Percentiles rank a stretch among this genome's conserved stretches.
These are phyloP conservation scores for Ceratocystis destructans DNA, from an alignment of 2,329 filamentous ascomycete genomes.

Conservation along the genomic window DNA sequence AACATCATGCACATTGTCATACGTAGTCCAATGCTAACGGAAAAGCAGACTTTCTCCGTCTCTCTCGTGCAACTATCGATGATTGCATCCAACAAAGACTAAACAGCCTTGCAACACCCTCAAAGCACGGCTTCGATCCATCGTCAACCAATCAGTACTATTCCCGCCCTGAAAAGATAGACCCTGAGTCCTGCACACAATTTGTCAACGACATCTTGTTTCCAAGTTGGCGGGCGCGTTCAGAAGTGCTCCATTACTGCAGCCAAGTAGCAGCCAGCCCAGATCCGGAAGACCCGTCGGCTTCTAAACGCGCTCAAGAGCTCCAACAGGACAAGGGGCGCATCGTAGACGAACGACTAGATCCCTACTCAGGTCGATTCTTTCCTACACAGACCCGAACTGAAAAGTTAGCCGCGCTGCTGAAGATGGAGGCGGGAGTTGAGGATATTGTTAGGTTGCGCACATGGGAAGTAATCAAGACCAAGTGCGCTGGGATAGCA, in stretches of 20 bases:
- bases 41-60: constrained; percentile 66
- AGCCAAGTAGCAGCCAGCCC: constrained; percentile 73
- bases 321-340: constrained; percentile 55
- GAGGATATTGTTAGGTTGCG: constrained; percentile 67
- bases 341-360: constrained; percentile 73
- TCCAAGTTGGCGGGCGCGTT: constrained; percentile 72
- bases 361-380: constrained; percentile 79
- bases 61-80: constrained; percentile 74
- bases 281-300: constrained; percentile 75
- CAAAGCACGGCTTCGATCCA: constrained; percentile 61
- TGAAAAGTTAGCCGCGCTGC: constrained; percentile 57
- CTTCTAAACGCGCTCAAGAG: constrained; percentile 54
- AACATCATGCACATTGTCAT: neutral
- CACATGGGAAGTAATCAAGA: constrained; percentile 66
- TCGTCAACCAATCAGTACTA: constrained; percentile 50
- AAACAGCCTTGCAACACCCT: constrained; percentile 72
- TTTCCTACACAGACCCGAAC: constrained; percentile 69
- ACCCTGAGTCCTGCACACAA: constrained; percentile 45
- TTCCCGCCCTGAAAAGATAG: constrained; percentile 36
- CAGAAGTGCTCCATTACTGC: constrained; percentile 79
- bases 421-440: constrained; percentile 62
- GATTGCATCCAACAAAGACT: constrained; percentile 89
- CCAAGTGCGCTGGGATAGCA: constrained; percentile 49
- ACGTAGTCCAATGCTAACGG: neutral
- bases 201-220: constrained; percentile 75